Base-by-base conservation (phyloP, 179 eudicot species). In the Amaranthus tricolor region DNA sequence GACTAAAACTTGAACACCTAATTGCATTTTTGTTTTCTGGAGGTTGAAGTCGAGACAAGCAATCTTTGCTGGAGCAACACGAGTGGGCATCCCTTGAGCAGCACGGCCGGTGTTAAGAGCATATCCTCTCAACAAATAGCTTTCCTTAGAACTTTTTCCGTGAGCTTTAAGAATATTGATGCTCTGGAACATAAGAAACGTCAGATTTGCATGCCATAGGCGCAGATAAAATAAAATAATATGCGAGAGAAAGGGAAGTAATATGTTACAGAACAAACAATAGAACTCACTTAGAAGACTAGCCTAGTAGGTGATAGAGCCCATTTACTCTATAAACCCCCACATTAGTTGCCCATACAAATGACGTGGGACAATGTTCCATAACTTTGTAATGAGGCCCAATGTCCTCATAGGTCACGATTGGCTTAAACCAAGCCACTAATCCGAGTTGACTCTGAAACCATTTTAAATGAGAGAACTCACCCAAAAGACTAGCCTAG, bases 31-130 rank as follows among this genome's bases (percentile, higher is more conserved):
- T 20, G 97, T 95, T 83, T 88, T 95, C 79, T 95, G 98, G 67
- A 94, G 97, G 79, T 94, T 92, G 64, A 92, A 89, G 78, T 92
- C 98, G 59, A 94, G 97, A 82, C 98, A 94, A 17, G 98, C 98
- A 82, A 92, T 92, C 77, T 82, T 88, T 13, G 99, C 99, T 21
- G 99, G 98, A 77, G 96, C 77, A 80, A 95, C 97, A 79, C 88
- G 85, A 73, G 84, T 77, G 60, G 99, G 97, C 99, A 93, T 95
- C 65, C 99, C 99, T 81, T 95, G 99, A 62, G 99, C 97, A 74
- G 99, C 97, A 78, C 97, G 97, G 6, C 99, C 99, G 9, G 97
- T 92, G 82, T 95, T 95, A 59, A 95, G 91, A 80, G 99, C 99
- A 89, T 95, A 95, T 49, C 99, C 99, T 81, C 87, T 93, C 77